Conservation (phyloP, 2,329 filamentous ascomycete species). For the Elsinoe batatas region DNA sequence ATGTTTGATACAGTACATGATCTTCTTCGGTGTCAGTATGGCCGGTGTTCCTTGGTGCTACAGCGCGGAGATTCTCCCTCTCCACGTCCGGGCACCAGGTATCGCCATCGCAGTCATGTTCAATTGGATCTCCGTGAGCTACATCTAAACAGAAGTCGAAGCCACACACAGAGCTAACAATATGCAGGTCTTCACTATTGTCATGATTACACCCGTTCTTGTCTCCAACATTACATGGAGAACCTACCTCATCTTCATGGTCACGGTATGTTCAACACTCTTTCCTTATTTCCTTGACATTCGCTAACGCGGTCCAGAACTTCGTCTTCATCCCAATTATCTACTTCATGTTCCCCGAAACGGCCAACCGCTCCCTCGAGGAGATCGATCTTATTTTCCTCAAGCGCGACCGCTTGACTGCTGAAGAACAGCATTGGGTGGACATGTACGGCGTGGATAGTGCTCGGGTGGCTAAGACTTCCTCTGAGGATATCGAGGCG, state of each 20-base stretch:
- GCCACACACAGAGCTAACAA: too few species aligned
- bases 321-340: constrained; percentile 17
- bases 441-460: neutral
- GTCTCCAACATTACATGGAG: constrained; percentile 39
- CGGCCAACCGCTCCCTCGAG: constrained; percentile 30
- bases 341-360: constrained; percentile 36
- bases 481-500: neutral
- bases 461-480: neutral
- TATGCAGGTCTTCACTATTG: constrained; percentile 11
- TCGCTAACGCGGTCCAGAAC: neutral
- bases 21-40: constrained; percentile 20
- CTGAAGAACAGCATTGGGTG: neutral
- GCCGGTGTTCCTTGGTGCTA: constrained; percentile 21
- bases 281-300: neutral
- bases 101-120: constrained; percentile 37
- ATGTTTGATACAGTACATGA: constrained; percentile 13
- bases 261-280: neutral
- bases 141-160: too few species aligned
- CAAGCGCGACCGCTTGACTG: neutral
- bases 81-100: constrained; percentile 38
- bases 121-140: constrained; percentile 36
- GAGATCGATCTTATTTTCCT: constrained; percentile 32
- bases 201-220: constrained; percentile 33
- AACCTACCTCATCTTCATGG: constrained; percentile 41
- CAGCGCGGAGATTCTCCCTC: constrained; percentile 38